These are phyloP conservation scores for Brassica napus DNA, from an alignment of 345 rosid species.

Conservation along the genomic window DNA sequence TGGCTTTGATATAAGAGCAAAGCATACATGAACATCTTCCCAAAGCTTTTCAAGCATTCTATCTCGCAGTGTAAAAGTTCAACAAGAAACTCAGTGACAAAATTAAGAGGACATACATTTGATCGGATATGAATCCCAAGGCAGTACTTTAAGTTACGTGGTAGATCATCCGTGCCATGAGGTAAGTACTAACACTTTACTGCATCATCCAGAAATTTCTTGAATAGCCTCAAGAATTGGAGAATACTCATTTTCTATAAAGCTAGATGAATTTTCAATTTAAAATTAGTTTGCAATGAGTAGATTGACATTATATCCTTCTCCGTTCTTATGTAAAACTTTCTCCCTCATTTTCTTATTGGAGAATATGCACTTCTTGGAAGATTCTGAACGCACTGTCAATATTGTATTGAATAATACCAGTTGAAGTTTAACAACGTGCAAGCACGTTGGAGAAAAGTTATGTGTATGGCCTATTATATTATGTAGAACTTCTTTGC, in stretches of 20 bases:
- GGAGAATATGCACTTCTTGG: too few species aligned
- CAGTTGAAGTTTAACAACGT: background rate
- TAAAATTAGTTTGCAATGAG: too few species aligned
- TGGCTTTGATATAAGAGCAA: background rate
- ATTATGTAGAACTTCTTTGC: background rate
- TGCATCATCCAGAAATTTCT: too few species aligned
- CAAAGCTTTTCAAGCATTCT: background rate
- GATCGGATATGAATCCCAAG: constrained; percentile 15
- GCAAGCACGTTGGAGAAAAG: background rate
- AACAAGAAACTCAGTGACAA: constrained; percentile 6
- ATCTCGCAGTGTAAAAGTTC: background rate
- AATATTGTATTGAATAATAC: background rate
- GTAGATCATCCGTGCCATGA: constrained; percentile 12
- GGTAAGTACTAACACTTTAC: background rate
- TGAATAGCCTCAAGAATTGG: too few species aligned
- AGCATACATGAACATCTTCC: constrained; percentile 12
- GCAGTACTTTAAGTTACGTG: background rate
- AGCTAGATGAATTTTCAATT: too few species aligned
- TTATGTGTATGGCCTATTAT: too few species aligned
- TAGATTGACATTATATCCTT: too few species aligned
- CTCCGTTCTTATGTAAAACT: too few species aligned
- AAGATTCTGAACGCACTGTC: background rate
- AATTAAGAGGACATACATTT: constrained; percentile 30
- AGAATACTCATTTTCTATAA: too few species aligned
- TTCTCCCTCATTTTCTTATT: too few species aligned